Evolutionary conservation across 495 filamentous ascomycete genomes (phyloP).

Genomic region (Oidiodendron maius): DNA sequence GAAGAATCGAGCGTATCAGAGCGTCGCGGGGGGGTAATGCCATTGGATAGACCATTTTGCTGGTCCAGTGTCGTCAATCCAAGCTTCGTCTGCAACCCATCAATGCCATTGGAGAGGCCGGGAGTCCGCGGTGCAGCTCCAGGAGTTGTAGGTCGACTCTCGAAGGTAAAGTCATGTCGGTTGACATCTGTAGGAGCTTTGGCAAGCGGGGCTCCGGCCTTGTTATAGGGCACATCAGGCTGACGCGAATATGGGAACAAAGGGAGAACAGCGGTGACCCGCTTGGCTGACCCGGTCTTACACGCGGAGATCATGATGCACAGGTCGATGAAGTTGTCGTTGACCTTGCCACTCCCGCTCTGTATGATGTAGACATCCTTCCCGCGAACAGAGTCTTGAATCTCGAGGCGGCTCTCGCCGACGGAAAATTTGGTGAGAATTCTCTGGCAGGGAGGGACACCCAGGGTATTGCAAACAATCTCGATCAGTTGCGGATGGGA

Average conservation of each 20-base stretch:
- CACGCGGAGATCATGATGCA: slow-evolving; percentile 96
- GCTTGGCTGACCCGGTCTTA: slow-evolving; percentile 88
- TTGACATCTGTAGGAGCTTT: slow-evolving; percentile 53
- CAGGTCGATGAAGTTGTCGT: slow-evolving; percentile 92
- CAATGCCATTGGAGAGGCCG: slow-evolving; percentile 45
- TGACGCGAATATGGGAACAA: slow-evolving; percentile 96
- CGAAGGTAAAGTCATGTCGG: slow-evolving; percentile 77
- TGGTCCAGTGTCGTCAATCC: slow-evolving; percentile 55
- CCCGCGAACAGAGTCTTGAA: slow-evolving; percentile 88
- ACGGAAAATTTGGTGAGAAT: slow-evolving; percentile 87
- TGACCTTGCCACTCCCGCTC: slow-evolving; percentile 82
- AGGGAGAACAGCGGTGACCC: slow-evolving; percentile 89
- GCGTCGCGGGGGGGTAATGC: slow-evolving; percentile 34
- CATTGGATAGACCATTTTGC: slow-evolving; percentile 21
- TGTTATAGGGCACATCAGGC: slow-evolving; percentile 93
- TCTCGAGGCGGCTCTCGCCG: slow-evolving; percentile 92
- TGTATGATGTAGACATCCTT: slow-evolving; percentile 99
- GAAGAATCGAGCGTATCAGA: slow-evolving; percentile 58
- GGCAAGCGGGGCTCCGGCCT: slow-evolving; percentile 78
- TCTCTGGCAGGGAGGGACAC: slow-evolving; percentile 75
- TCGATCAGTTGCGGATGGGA: slow-evolving; percentile 86
- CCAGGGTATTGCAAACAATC: slow-evolving; percentile 78
- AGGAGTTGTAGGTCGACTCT: slow-evolving; percentile 84
- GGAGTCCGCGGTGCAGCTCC: slow-evolving; percentile 57
- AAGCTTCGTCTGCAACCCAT: slow-evolving; percentile 60